Conservation (phyloP, 2,329 filamentous ascomycete species). For the Talaromyces sp. region DNA sequence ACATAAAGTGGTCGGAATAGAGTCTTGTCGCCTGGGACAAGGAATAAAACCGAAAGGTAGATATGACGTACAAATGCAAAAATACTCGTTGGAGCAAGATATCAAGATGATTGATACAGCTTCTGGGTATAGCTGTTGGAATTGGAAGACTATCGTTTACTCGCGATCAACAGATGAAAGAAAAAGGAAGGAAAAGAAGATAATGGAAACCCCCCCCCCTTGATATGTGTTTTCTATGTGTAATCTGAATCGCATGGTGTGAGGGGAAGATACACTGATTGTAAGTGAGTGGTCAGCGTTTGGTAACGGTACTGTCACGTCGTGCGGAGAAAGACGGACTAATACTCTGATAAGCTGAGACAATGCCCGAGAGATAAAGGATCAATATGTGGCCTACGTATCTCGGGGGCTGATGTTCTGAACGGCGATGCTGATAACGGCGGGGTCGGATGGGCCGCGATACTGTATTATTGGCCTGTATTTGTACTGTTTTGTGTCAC, state of each 20-base stretch:
- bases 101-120: conserved; percentile 7
- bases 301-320: neutral
- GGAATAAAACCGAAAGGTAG: neutral
- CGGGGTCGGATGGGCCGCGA: neutral
- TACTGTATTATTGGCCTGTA: neutral
- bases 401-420: neutral
- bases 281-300: too few species aligned
- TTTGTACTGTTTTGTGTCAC: neutral
- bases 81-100: neutral
- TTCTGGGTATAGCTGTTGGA: neutral
- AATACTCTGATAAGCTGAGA: neutral
- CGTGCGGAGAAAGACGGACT: conserved; percentile 1
- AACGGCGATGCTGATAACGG: neutral
- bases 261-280: neutral
- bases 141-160: too few species aligned
- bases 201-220: neutral
- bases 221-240: conserved; percentile 7
- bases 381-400: neutral
- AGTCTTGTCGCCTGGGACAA: too few species aligned
- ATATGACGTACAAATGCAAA: neutral
- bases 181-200: neutral
- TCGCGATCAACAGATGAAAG: neutral
- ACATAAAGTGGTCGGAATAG: neutral
- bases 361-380: neutral
- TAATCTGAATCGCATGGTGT: neutral